Base-by-base conservation (phyloP, 305 asterid species). In the Solanum hybrid region DNA sequence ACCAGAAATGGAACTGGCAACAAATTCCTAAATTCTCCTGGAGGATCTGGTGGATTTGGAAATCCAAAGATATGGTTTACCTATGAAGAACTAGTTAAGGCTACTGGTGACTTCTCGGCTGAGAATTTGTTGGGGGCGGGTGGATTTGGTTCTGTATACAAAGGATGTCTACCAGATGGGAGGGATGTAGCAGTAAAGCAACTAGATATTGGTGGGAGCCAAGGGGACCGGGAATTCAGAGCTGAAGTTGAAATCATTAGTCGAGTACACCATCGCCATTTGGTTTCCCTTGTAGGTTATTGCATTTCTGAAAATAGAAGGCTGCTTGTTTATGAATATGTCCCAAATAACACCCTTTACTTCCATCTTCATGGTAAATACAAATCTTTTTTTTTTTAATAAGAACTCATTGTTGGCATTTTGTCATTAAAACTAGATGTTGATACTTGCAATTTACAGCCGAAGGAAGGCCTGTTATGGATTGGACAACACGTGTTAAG, bases 191-290 rank as follows among this genome's bases (percentile, higher is more conserved):
- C 99, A n/a, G 96, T 97, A 89, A 97, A 97, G 94, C 97, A 94
- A 92, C 92, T 97, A 69, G 92, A 94, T 90, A 91, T 89, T 69
- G 97, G 95, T 88, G 99, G 98, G 42, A 94, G 98, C 16, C 99
- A 97, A 90, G 98, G 99, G 85, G 99, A 97, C 90, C 92, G 98
- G 90, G 99, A 97, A 89, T 97, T 97, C 91, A 93, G 93, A 94
- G 93, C 99, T 17, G 99, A 97, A 94, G 99, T 96, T 7, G 99
- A 97, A 93, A 97, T 93, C 84, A 95, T 97, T 86, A 91, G 97
- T 80, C 98, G 99, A 60, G 88, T 97, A 92, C 99, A 97, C 92
- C 99, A 97, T 91, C 97, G 98, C 51, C 99, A 97, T 94, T 93
- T 97, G 95, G 99, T 97, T 86, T 94, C 99, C 71, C 96, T 96